These are phyloP conservation scores for Torulaspora microellipsoides DNA, from an alignment of 805 yeast genomes.

Conservation along the genomic window DNA sequence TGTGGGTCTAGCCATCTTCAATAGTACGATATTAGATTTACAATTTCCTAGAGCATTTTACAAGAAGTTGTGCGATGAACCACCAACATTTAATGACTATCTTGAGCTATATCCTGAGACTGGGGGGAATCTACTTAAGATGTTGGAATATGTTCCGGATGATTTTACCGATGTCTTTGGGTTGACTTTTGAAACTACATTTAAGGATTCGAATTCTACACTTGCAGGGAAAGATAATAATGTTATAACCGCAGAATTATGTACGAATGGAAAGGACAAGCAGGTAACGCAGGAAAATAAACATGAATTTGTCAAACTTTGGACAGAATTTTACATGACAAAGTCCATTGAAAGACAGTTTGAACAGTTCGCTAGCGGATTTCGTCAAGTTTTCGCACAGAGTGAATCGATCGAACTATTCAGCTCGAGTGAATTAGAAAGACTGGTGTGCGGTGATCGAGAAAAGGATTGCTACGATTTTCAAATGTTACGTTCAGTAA, in stretches of 20 bases:
- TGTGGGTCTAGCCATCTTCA: conserved; percentile 85
- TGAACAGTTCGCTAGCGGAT: conserved; percentile 62
- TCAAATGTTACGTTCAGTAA: conserved; percentile 59
- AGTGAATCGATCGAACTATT: conserved; percentile 70
- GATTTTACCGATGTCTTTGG: conserved; percentile 47
- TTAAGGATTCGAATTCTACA: conserved; percentile 38
- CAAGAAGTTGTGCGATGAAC: conserved; percentile 60
- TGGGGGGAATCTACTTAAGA: conserved; percentile 45
- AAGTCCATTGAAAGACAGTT: conserved; percentile 51
- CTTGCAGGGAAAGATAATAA: conserved; percentile 1
- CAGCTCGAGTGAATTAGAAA: conserved; percentile 74
- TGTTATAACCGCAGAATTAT: conserved; percentile 44
- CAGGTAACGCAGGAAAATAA: conserved; percentile 58
- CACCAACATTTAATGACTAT: conserved; percentile 59
- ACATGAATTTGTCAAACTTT: conserved; percentile 54
- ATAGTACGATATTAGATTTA: conserved; percentile 80
- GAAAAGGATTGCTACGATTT: conserved; percentile 53
- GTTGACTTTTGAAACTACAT: conserved; percentile 58
- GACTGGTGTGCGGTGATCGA: conserved; percentile 71
- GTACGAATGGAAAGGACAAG: conserved; percentile 51
- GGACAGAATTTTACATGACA: conserved; percentile 57
- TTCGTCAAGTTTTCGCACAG: conserved; percentile 70
- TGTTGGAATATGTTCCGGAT: conserved; percentile 42
- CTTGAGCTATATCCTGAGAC: conserved; percentile 64
- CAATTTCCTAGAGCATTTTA: conserved; percentile 72